These are phyloP conservation scores for Clavispora santaluciae DNA, from an alignment of 805 yeast genomes.

Conservation along the genomic window DNA sequence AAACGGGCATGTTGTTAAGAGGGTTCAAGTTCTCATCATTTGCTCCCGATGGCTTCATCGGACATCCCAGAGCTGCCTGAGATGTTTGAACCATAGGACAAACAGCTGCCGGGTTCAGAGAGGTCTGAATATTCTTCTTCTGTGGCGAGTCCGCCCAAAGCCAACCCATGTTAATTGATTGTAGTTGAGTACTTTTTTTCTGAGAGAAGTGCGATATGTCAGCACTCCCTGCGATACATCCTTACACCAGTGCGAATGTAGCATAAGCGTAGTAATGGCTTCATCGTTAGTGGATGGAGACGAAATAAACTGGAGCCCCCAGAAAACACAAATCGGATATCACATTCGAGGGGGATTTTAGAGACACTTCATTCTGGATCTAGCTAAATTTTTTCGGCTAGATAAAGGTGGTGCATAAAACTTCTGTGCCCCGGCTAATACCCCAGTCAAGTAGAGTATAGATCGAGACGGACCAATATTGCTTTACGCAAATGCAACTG, in stretches of 20 bases:
- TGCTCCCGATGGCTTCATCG: slow-evolving; percentile 7
- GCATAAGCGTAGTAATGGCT: not conserved
- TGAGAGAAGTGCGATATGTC: not conserved
- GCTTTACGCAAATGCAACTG: no score
- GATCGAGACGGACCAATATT: no score
- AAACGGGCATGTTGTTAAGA: slow-evolving; percentile 81
- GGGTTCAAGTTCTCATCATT: slow-evolving; percentile 55
- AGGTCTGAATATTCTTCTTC: not conserved
- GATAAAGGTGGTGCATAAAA: no score
- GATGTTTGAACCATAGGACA: slow-evolving; percentile 14
- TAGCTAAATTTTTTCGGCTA: no score
- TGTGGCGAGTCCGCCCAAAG: slow-evolving; percentile 62
- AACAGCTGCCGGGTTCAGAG: slow-evolving; percentile 11
- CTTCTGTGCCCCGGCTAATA: no score
- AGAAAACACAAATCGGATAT: no score
- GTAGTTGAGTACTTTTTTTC: not conserved
- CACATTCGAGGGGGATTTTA: no score
- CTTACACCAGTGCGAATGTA: not conserved
- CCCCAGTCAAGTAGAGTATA: no score
- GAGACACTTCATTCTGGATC: no score
- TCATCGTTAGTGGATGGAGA: no score
- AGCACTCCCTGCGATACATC: not conserved
- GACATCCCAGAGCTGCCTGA: slow-evolving; percentile 13
- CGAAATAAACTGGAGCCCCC: no score
- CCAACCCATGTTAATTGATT: slow-evolving; percentile 66